Base-by-base conservation (phyloP, 768 basidiomycete genomes). In the Stropharia rugosoannulata region DNA sequence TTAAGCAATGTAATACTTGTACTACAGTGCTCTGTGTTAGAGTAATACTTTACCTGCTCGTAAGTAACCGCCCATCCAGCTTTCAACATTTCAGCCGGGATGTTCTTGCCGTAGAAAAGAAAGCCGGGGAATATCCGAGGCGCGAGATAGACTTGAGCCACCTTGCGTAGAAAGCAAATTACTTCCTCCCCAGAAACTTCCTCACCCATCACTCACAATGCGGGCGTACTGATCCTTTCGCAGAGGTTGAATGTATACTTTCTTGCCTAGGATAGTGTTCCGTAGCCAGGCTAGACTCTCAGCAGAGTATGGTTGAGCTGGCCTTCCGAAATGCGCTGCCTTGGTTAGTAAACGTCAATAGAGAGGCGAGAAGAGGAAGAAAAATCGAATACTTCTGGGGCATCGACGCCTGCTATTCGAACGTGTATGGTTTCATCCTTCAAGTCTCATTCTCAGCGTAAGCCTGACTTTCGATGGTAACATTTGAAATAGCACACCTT, bases 391-490 rank as follows among this genome's bases (percentile, higher is more conserved):
- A 90, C 93, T 78, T 98, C 95, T 0, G 95, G 95, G 1, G 95
- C 95, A 66, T 98, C 95, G 4, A 94, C 85, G 0, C 93, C 95
- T 12, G 91, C 91, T 27, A 98, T 83, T 12, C 95, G 85, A 27
- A 98, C 84, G 64, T 91, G 88, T 15, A 98, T 76, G 1, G 95
- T 97, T 62, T 93, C 74, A 58, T 87, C 82, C 66, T 83, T 90
- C 45, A 95, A 75, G 0, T 83, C 93, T 93, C 59, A 18, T 51
- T 22, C 16, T 41, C 27, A 40, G 41, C 27, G 35, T 58, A 29
- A 55, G 53, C 19, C 50, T 15, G 40, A 51, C 16, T 29, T 44
- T 36, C 39, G 47, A 15, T 19, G 41, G 29, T 12, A n/a, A 12
- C 16, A 27, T 27, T 27, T 12, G 22, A 46, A 27, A 11, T 27